phyloP scores from a whole-genome alignment of 2,329 filamentous ascomycete genomes.

The Trichoderma semiorbis region DNA sequence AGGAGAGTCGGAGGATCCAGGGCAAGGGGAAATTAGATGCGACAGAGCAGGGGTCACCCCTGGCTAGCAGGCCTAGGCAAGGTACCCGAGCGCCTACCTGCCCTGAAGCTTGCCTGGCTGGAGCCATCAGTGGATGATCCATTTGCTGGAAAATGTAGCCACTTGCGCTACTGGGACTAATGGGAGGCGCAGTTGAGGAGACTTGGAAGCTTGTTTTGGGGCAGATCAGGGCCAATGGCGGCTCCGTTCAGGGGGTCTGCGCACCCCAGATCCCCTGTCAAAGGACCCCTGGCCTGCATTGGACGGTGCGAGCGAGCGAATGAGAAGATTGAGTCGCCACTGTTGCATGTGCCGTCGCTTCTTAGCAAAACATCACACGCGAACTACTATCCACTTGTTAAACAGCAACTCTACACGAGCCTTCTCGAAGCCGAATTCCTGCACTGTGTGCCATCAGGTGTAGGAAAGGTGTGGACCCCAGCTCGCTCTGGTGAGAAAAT shows the following conservation, averaged over 20 bases:
- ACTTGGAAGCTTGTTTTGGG: conserved; percentile 7
- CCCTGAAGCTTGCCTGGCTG: conserved; percentile 5
- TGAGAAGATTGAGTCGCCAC: background rate
- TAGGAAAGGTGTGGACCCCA: background rate
- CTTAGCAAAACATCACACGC: background rate
- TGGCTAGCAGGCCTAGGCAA: background rate
- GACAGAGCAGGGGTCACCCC: background rate
- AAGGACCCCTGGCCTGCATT: background rate
- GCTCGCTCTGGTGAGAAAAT: background rate
- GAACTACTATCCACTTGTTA: background rate
- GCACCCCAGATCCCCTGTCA: background rate
- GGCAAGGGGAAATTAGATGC: conserved; percentile 17
- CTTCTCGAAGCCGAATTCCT: background rate
- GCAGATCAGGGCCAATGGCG: background rate
- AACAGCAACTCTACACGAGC: background rate
- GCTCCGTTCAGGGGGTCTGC: conserved; percentile 15
- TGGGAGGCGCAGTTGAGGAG: conserved; percentile 16
- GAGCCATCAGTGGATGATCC: background rate
- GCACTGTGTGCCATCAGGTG: background rate
- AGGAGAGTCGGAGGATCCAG: background rate
- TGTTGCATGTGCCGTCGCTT: background rate
- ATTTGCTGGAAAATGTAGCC: background rate
- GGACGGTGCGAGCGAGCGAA: background rate
- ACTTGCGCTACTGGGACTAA: conserved; percentile 3
- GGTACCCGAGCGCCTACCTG: background rate